Percentiles rank a stretch among this genome's conserved stretches.
These are phyloP conservation scores for Calophaca sinica DNA, from an alignment of 306 rosid species.

Conservation along the genomic window DNA sequence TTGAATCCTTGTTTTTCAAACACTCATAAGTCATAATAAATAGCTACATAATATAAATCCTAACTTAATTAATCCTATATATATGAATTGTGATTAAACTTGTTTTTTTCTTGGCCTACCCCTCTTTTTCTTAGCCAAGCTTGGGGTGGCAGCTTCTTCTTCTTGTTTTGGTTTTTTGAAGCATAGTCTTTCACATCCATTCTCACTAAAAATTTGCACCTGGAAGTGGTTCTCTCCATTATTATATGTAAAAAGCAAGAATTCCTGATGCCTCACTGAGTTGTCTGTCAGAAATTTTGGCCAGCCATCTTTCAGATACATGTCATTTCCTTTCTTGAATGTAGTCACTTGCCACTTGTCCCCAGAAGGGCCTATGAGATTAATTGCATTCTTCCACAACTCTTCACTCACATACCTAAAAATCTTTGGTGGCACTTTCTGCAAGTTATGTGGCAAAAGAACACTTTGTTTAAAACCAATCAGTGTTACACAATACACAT, in stretches of 20 bases:
- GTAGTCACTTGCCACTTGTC: conserved; percentile 37
- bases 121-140: not conserved
- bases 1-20: too few species aligned
- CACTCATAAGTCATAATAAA: too few species aligned
- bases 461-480: too few species aligned
- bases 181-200: conserved; percentile 37
- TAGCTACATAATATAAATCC: too few species aligned
- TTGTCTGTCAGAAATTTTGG: conserved; percentile 32
- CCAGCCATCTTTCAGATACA: conserved; percentile 39
- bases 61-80: too few species aligned
- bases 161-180: not conserved
- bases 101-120: not conserved
- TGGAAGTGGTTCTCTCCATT: not conserved
- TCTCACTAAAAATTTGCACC: conserved; percentile 34
- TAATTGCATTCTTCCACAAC: not conserved
- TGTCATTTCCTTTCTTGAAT: conserved; percentile 29
- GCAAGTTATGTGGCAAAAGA: not conserved
- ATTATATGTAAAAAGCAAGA: conserved; percentile 39
- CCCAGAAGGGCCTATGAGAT: conserved; percentile 38
- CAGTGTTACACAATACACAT: too few species aligned
- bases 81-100: too few species aligned
- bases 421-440: conserved; percentile 31
- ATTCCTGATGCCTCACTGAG: conserved; percentile 1
- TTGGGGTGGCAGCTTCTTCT: not conserved
- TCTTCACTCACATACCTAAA: conserved; percentile 28